phyloP scores from a whole-genome alignment of 1,139 yeast species.

The Hemisphaericaspora subhashii region DNA sequence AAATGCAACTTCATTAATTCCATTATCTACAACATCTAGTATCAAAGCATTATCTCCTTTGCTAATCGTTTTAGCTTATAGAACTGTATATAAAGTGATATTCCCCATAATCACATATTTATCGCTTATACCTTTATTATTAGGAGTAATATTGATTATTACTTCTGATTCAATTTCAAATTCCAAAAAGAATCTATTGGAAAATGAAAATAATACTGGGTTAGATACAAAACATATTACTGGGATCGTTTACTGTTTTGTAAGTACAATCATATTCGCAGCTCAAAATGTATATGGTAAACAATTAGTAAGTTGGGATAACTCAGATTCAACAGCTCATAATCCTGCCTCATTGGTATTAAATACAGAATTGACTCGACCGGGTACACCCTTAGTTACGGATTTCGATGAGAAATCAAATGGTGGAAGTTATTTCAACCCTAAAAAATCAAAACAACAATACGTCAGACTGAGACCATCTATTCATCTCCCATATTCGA shows the following conservation, averaged over 20 bases:
- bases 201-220: conserved; percentile 14
- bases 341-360: conserved; percentile 32
- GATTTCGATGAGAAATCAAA: neutral
- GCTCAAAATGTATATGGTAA: conserved; percentile 46
- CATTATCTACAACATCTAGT: conserved; percentile 42
- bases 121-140: conserved; percentile 37
- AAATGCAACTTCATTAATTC: conserved; percentile 39
- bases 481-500: conserved; percentile 32
- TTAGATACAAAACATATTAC: conserved; percentile 24
- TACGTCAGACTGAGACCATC: conserved; percentile 29
- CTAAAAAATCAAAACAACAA: neutral
- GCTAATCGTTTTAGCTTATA: conserved; percentile 36
- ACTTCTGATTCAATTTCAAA: conserved; percentile 25
- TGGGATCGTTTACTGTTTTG: conserved; percentile 31
- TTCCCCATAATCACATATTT: conserved; percentile 37
- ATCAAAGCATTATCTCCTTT: conserved; percentile 43
- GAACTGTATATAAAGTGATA: conserved; percentile 31
- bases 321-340: conserved; percentile 12
- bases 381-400: conserved; percentile 16
- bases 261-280: conserved; percentile 38
- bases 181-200: conserved; percentile 11
- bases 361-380: conserved; percentile 23
- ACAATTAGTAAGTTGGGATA: conserved; percentile 38
- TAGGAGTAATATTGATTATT: conserved; percentile 39
- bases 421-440: neutral